Base-by-base conservation (phyloP, 345 rosid species). In the Eucalyptus polybractea region DNA sequence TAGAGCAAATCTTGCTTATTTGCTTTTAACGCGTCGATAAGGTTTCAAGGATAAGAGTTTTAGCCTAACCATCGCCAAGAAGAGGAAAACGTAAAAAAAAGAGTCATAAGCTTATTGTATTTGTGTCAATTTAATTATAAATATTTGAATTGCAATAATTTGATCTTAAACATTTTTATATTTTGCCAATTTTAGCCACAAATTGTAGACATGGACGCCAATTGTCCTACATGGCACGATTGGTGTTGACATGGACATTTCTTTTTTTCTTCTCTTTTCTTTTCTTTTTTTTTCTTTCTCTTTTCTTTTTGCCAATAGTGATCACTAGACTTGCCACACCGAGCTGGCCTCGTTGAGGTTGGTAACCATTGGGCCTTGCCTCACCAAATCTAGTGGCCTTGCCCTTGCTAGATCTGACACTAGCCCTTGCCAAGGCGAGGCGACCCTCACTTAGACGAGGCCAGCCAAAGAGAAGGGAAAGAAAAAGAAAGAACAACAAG, bases 181-280 rank as follows among this genome's bases (percentile, higher is more conserved):
- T 56, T 22, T 56, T 56, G 6, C 62, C 12, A 56, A 56, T 24
- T 24, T 56, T 1, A 0, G 29, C 29, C 29, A 22, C 24, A 56
- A 10, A 56, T 24, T 56, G 6, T 24, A 24, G 0, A 24, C 1
- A 1, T 24, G 6, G 6, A 24, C 0, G 2, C 6, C 3, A 24
- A 22, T 0, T 2, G 1, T 56, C 13, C 5, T 4, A 56, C 0
- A 2, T 56, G 5, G 5, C 2, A 19, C 5, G 0, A 53, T 53
- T 53, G 4, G 10, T 53, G 2, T 1, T 53, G 1, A 53, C 25
- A 53, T 53, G 5, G 5, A 53, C 58, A 53, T 53, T 56, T 56
- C 0, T 56, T 56, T 56, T 9, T 4, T 5, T 3, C 9, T 56
- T 56, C 29, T 5, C 13, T 56, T 56, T 56, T 56, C 2, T 56